Conservation (phyloP, 306 rosid genomes). For the Casuarina equisetifolia region DNA sequence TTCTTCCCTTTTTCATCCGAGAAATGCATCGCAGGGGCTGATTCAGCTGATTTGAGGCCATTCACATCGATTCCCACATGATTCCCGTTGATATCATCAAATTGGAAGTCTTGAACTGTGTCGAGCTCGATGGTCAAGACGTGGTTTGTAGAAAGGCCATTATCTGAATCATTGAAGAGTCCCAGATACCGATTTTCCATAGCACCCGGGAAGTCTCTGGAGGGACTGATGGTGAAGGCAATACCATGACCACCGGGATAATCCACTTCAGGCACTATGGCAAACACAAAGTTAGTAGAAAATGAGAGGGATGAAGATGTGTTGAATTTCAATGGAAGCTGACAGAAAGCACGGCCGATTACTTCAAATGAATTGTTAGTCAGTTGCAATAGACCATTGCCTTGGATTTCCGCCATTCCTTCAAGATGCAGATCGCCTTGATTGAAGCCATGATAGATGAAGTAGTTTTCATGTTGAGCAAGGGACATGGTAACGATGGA, state of each 20-base stretch:
- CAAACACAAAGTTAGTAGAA: neutral
- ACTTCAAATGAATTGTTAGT: neutral
- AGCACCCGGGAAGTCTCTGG: slow-evolving; percentile 16
- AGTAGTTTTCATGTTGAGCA: slow-evolving; percentile 4
- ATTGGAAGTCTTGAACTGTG: neutral
- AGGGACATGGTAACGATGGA: neutral
- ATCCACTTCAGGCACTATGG: neutral
- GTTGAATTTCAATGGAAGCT: neutral
- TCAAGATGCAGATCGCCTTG: neutral
- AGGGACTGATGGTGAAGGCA: slow-evolving; percentile 31
- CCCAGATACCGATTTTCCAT: neutral
- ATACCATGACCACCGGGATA: slow-evolving; percentile 26
- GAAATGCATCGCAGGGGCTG: slow-evolving; percentile 11
- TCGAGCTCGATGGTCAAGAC: slow-evolving; percentile 37
- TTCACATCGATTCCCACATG: slow-evolving; percentile 37
- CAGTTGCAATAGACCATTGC: neutral
- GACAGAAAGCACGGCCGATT: neutral
- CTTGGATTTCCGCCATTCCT: neutral
- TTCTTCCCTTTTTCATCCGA: neutral
- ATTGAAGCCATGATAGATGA: neutral
- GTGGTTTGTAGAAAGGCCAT: slow-evolving; percentile 16
- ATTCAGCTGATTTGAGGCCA: slow-evolving; percentile 4
- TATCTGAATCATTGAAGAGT: neutral
- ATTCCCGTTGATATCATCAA: neutral
- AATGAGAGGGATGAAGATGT: neutral